Evolutionary conservation across 2,329 filamentous ascomycete genomes (phyloP), one percentile per base, ranked within the genome.

Genomic region (Cordyceps cateniannulata): DNA sequence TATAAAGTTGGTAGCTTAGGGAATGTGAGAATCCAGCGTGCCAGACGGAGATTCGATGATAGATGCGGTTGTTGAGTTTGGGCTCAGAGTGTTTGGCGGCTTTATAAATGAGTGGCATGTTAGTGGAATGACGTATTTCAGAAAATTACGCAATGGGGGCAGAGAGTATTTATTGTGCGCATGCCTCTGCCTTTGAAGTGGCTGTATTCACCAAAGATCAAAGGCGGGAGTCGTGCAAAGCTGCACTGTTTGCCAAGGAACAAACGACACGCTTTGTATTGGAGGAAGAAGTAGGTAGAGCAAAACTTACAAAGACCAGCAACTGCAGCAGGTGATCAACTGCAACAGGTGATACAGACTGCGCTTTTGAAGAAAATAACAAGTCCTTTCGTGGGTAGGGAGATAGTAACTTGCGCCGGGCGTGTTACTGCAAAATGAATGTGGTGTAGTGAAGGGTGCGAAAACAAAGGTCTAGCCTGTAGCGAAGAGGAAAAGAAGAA

Each of bases 401-500:
- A 22, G 65, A 65, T 61, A 59, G 58, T 52, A 57, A 27, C 50
- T 50, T 63, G 66, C 66, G 64, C 65, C 66, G 67, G 67, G 68
- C 67, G 65, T 62, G 64, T 67, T 64, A 44, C 59, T 49, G 60
- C 29, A 60, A 32, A 18, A 22, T 63, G 63, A 63, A 64, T 16
- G 48, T 27, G 14, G 29, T 25, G 24, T 29, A n/a, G 12, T 52
- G 65, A 24, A n/a, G 9, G 12, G 40, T 47, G n/a, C n/a, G 18
- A 65, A 65, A 60, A 68, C 65, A 63, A 68, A 75, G 75, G 76
- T 69, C 73, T 72, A 75, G 68, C 67, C 70, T 65, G 68, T 63
- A 60, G n/a, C n/a, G n/a, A 66, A 64, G 62, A 61, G 71, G 67
- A 42, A 65, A 68, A 61, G 60, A 63, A 64, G 35, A 24, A 52